Evolutionary conservation across 2,329 filamentous ascomycete species (phyloP), one percentile per base, ranked within the genome.

Genomic region (Venturia oleaginea): DNA sequence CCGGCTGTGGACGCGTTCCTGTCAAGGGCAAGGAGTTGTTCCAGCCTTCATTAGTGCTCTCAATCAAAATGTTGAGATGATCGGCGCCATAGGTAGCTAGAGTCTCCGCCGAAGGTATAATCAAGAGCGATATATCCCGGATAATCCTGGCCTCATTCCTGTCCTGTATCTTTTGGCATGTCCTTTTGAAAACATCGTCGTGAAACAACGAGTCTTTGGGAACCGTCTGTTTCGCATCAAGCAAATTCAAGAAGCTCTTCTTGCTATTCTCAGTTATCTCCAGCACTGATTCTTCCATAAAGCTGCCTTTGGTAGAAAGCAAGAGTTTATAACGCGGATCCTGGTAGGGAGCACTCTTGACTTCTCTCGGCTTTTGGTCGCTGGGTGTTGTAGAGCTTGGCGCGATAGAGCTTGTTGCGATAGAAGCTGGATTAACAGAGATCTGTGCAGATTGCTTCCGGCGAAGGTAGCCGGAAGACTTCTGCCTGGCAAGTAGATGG

Each of bases 241-340:
- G 72, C 11, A 80, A 66, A 34, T 46, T 67, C 63, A 61, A 62
- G 64, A 68, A 75, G 54, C 73, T 64, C 4, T 6, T 46, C 63
- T 74, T 75, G 67, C 76, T 78, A 55, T 38, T 62, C 19, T 73
- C 63, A 6, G 68, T 69, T 30, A 78, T 70, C 11, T 68, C 75
- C 6, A 71, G 65, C 2, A 70, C 63, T 1, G 71, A 76, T 61
- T 75, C 70, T 19, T 59, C 62, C 73, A 81, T 78, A 59, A 74
- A 78, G 67, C 72, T 76, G 32, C 77, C 76, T 65, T 77, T 77
- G 22, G 71, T 75, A 37, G 67, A 68, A 64, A 80, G 78, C 0
- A 77, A 57, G 17, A 64, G 70, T 66, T 69, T 61, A 67, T 80
- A 81, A 24, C 71, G 71, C 57, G 69, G 64, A 68, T 76, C 68